Base-by-base conservation (phyloP, 345 rosid species). In the Sonneratia caseolaris region DNA sequence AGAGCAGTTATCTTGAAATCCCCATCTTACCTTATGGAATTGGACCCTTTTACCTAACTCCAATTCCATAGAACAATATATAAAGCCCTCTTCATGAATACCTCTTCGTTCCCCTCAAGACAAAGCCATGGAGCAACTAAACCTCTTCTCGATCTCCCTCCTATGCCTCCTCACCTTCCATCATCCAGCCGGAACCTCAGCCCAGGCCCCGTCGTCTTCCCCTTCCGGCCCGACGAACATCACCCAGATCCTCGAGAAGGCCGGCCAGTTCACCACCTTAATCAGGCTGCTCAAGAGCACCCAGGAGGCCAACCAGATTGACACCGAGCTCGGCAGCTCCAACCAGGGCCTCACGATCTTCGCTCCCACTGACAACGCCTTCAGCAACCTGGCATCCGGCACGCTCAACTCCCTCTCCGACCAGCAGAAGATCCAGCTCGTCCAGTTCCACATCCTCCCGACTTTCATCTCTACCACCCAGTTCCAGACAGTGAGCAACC, bases 401-500 rank as follows among this genome's bases (percentile, higher is more conserved):
- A 76, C 90, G 3, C 37, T 93, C 0, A 93, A 91, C 84, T 85
- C 88, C 0, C 84, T 93, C 1, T 79, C 86, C 0, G 93, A 89
- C 70, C 90, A 84, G 48, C 82, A 87, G 70, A 89, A 93, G 70
- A 88, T 86, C 70, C 88, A 89, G 75, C 80, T 93, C 37, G 81
- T 93, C 65, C 97, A 93, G 69, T 93, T 88, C 79, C 98, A 93
- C 74, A 66, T 93, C 69, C 85, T 91, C 42, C 98, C 96, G 12
- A 80, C 74, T 2, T 77, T 86, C 73, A 49, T 89, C 35, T 76
- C 96, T 42, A 78, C 72, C 78, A 69, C 96, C 9, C 97, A 88
- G 82, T 93, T 93, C 79, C 93, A 88, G 72, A 93, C 96, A n/a
- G 84, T 84, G 32, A 91, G 92, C 80, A 93, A 93, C 80, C 98